Conservation (phyloP, 2,329 filamentous ascomycete genomes). For the Fonsecaea multimorphosa region DNA sequence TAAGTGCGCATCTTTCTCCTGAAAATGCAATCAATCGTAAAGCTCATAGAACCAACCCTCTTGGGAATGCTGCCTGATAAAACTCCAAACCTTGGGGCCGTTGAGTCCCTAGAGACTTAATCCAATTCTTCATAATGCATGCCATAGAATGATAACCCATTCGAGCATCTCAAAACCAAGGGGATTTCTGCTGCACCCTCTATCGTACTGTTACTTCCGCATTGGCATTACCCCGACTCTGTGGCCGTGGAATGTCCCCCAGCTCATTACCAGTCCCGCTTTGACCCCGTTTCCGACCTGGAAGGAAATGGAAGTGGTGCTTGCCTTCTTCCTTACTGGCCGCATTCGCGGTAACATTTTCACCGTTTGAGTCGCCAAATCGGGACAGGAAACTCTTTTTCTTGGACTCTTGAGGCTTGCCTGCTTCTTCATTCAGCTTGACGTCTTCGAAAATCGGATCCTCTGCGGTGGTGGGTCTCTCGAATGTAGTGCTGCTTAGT, state of each 20-base stretch:
- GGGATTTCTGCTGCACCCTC: not conserved
- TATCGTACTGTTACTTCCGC: constrained; percentile 39
- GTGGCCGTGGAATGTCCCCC: constrained; percentile 62
- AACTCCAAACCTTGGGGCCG: constrained; percentile 13
- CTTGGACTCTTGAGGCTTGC: constrained; percentile 63
- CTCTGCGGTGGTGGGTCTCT: constrained; percentile 62
- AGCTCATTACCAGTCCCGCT: constrained; percentile 75
- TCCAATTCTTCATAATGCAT: constrained; percentile 33
- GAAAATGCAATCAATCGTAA: constrained; percentile 12
- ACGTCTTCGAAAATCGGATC: constrained; percentile 79
- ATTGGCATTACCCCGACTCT: constrained; percentile 39
- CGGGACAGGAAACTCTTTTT: constrained; percentile 81
- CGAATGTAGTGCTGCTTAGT: constrained; percentile 63
- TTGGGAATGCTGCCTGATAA: constrained; percentile 6
- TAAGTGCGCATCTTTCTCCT: constrained; percentile 7
- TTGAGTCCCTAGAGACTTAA: constrained; percentile 15
- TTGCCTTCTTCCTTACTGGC: constrained; percentile 46
- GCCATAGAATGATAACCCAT: constrained; percentile 28
- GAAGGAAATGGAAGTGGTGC: constrained; percentile 66
- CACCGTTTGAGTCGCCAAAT: constrained; percentile 67
- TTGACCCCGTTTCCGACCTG: constrained; percentile 73
- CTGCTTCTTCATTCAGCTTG: constrained; percentile 76
- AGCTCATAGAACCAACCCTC: not conserved
- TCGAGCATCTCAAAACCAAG: not conserved
- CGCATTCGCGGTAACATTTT: constrained; percentile 42